Base-by-base conservation (phyloP, 2,329 filamentous ascomycete genomes). In the Cladophialophora immunda region DNA sequence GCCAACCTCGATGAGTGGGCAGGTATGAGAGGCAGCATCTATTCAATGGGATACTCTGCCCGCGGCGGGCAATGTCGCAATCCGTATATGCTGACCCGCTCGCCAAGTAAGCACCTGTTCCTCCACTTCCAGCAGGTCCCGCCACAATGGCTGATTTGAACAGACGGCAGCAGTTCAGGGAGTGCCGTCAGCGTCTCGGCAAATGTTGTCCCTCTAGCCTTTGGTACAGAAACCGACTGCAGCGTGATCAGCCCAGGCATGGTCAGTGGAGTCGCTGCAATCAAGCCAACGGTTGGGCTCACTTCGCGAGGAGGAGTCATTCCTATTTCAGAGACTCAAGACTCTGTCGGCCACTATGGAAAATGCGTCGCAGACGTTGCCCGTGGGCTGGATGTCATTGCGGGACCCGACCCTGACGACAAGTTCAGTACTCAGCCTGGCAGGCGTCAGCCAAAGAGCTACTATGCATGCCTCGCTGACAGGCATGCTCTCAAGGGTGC, bases 51-150 rank as follows among this genome's bases (percentile, higher is more conserved):
- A 1, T 92, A 88, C 74, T 89, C 86, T 47, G 84, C 80, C 3
- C 82, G 89, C 5, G 89, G 89, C 22, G 89, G 89, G 0, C 89
- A 92, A 76, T 83, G 82, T 55, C 81, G 88, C 52, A 89, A 84
- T 72, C 83, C 90, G 0, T 93, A 92, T 73, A 91, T 63, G 19
- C 54, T 68, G 57, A 70, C 68, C 25, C 59, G 65, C n/a, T 68
- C 65, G 53, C 36, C 65, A n/a, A 67, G 67, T 71, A 19, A 41
- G 66, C 34, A 53, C 59, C 30, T 25, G 9, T 19, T 38, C 19
- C 17, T 15, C 32, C 22, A 8, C 13, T 50, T 22, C 27, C 8
- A 25, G 45, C 27, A 13, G 9, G 11, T 50, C 13, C 45, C 45
- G 11, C 9, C 45, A 27, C 9, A 15, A n/a, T 4, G 4, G 30